phyloP scores from a whole-genome alignment of 805 yeast species.

The Schwanniomyces polymorphus region DNA sequence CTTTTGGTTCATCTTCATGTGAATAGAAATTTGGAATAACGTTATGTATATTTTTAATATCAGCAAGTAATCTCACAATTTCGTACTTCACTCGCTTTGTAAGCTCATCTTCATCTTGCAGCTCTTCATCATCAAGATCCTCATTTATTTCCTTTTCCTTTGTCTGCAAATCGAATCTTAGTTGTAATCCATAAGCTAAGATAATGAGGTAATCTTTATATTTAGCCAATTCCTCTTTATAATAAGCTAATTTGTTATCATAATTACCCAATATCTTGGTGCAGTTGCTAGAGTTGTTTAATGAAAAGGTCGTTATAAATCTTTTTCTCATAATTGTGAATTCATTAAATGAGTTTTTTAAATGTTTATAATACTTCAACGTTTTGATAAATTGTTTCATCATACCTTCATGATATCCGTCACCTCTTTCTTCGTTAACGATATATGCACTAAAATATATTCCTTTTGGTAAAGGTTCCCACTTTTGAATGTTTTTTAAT shows the following conservation, averaged over 20 bases:
- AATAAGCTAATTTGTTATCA: slow-evolving; percentile 40
- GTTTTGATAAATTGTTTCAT: slow-evolving; percentile 45
- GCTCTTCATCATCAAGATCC: slow-evolving; percentile 4
- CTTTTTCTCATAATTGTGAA: slow-evolving; percentile 28
- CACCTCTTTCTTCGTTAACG: slow-evolving; percentile 14
- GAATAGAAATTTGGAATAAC: slow-evolving; percentile 35
- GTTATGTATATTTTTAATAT: slow-evolving; percentile 29
- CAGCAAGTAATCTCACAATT: slow-evolving; percentile 28
- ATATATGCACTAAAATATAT: slow-evolving; percentile 38
- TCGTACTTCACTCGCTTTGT: slow-evolving; percentile 33
- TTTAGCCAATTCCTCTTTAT: slow-evolving; percentile 44
- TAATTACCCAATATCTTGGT: slow-evolving; percentile 37
- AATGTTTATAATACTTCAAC: slow-evolving; percentile 39
- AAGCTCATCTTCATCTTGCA: slow-evolving; percentile 28
- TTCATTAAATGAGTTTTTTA: slow-evolving; percentile 32
- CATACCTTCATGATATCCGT: slow-evolving; percentile 34
- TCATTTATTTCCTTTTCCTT: slow-evolving; percentile 4
- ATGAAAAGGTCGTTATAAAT: slow-evolving; percentile 30
- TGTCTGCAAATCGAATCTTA: slow-evolving; percentile 42
- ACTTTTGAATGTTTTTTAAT: slow-evolving; percentile 35
- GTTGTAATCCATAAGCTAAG: slow-evolving; percentile 47
- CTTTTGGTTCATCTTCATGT: slow-evolving; percentile 1
- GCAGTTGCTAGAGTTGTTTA: slow-evolving; percentile 30
- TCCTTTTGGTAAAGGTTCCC: slow-evolving; percentile 44
- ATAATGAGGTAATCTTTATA: slow-evolving; percentile 46